Evolutionary conservation across 2,329 filamentous ascomycete species (phyloP).

Genomic region (Fusarium hainanense): DNA sequence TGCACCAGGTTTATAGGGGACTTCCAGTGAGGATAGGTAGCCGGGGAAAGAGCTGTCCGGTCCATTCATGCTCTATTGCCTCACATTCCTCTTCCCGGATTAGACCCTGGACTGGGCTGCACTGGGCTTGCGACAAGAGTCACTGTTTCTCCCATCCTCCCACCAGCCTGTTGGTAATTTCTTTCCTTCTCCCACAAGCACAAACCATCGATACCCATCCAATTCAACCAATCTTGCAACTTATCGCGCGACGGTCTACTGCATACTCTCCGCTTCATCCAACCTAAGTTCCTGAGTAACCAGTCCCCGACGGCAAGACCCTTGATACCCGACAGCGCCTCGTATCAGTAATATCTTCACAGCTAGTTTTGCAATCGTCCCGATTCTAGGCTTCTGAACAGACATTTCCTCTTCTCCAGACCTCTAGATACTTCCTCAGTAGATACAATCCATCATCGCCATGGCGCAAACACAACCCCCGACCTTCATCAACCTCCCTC

Average conservation of each 20-base stretch:
- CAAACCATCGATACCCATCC: not conserved
- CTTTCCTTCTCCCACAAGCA: not conserved
- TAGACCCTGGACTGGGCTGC: not conserved
- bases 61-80: constrained; percentile 1
- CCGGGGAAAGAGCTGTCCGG: not conserved
- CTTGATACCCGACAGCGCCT: constrained; percentile 18
- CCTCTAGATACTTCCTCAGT: not conserved
- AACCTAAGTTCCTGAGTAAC: constrained; percentile 29
- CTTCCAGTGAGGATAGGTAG: not conserved
- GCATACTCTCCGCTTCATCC: not conserved
- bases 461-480: constrained; percentile 62
- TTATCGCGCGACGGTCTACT: not conserved
- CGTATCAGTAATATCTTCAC: constrained; percentile 8
- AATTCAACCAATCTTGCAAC: not conserved
- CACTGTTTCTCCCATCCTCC: not conserved
- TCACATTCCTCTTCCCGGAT: constrained; percentile 17
- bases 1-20: constrained; percentile 9
- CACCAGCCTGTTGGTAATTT: not conserved
- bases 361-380: not conserved
- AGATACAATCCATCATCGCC: constrained; percentile 16
- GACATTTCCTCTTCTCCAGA: not conserved
- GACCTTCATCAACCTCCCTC: constrained; percentile 85
- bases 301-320: constrained; percentile 18
- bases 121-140: constrained; percentile 25
- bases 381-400: not conserved